Evolutionary conservation across 1,139 yeast genomes (phyloP), one percentile per base, ranked within the genome.

Genomic region (Kurtzmaniella natalensis): DNA sequence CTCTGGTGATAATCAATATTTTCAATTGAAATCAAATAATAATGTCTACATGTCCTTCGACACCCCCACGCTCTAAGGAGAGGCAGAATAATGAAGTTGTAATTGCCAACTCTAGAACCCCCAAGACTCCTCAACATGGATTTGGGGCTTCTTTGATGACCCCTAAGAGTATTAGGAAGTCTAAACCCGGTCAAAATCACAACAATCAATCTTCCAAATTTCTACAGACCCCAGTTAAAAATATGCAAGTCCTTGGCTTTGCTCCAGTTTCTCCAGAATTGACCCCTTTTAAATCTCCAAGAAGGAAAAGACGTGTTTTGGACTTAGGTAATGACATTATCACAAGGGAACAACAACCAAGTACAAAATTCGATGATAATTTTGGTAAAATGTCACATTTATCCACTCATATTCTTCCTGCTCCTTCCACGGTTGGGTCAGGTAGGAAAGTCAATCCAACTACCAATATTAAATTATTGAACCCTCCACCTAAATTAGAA

Each of bases 401-500:
- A 18, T 55, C 61, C 40, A 64, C 64, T 4, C 44, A 56, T 24
- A 47, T 66, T 25, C 50, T 66, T 32, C 72, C 73, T 2, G 56
- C 62, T n/a, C 71, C 70, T 3, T 61, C 70, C 1, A 63, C 66
- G 0, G 56, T 64, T 5, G 72, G 72, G 1, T 46, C 65, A 2
- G 72, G 72, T 1, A 50, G 72, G 35, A 50, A 44, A 33, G 25
- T 21, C 26, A 21, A 11, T 17, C 23, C 7, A 21, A n/a, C 22
- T n/a, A 32, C 33, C 13, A 36, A 46, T 19, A 16, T 42, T 35
- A 35, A 44, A 28, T 3, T 35, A n/a, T 33, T 40, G 11, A 40
- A 36, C 17, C 44, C 46, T 3, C 47, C 50, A 4, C 41, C 43
- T 5, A 36, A 39, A 5, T 41, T 48, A 28, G 48, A 46, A 13